Percentiles rank a stretch among this genome's conserved stretches.
Evolutionary conservation across 164 flowering plant species (phyloP).

Genomic region (Chloranthus sessilifolius): DNA sequence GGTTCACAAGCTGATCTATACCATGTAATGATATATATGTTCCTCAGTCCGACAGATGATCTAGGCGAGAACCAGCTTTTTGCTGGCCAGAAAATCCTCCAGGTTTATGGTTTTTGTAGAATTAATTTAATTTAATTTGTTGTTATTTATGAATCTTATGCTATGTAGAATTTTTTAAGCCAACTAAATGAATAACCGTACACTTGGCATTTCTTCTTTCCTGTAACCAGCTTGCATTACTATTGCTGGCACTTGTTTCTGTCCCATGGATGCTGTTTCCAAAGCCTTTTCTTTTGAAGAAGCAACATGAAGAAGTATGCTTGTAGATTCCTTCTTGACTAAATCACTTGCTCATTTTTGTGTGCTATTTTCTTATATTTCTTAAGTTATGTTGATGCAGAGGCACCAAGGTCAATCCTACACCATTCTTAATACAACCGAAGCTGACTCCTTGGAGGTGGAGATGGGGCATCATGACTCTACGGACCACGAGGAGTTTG

Average conservation of each 20-base stretch:
- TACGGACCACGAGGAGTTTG: conserved; percentile 86
- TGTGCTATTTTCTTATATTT: not conserved
- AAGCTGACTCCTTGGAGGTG: conserved; percentile 48
- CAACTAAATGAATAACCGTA: not conserved
- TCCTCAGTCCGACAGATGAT: conserved; percentile 94
- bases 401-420: conserved; percentile 85
- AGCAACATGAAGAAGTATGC: conserved; percentile 69
- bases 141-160: not conserved
- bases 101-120: conserved; percentile 39
- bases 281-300: conserved; percentile 88
- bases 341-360: not conserved
- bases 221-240: conserved; percentile 51
- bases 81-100: conserved; percentile 66
- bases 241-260: conserved; percentile 71
- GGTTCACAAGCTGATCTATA: conserved; percentile 96
- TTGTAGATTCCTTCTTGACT: not conserved
- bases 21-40: conserved; percentile 96
- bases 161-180: too few species aligned
- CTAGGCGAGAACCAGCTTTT: conserved; percentile 98
- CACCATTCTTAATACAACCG: conserved; percentile 45
- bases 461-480: conserved; percentile 57
- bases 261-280: conserved; percentile 99
- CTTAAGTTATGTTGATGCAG: conserved; percentile 36
- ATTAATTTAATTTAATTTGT: not conserved
- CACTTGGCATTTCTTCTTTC: conserved; percentile 9